Base-by-base conservation (phyloP, 192 early-diverging fungal genomes). In the Chytriomyces hyalinus region DNA sequence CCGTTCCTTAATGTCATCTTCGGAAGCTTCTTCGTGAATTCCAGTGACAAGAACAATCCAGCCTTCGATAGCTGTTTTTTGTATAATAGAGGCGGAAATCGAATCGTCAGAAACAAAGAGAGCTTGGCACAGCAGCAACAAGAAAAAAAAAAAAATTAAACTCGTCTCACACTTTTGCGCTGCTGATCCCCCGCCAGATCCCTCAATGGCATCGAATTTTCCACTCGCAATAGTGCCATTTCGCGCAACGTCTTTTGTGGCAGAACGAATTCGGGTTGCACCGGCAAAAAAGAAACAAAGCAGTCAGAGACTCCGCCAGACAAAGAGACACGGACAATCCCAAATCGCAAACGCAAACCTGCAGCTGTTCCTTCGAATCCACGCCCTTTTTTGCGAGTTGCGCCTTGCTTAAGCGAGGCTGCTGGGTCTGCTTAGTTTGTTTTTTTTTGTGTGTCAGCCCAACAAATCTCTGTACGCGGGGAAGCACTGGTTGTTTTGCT, bases 41-140 rank as follows among this genome's bases (percentile, higher is more conserved):
- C 94, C 94, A 0, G 94, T 95, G 9, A 94, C 91, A n/a, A 98
- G 80, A 5, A 98, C 81, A 49, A 98, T 95, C 97, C 97, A 98
- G 46, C 97, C 97, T 78, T 98, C 97, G 28, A 97, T 87, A 5
- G 92, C 86, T 87, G 60, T 49, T 36, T 68, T 20, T 28, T 11
- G 10, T 44, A 24, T 36, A 24, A 7, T 50, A 49, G 43, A 15
- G 59, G 9, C 0, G 7, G 28, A 7, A 60, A 49, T 36, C 5
- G 44, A 36, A 36, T 36, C 36, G 36, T 36, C 36, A 36, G 36
- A 4, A 36, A 36, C 1, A 36, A 36, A 36, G 36, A 36, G 3
- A 2, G 36, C 36, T 36, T 36, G 22, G 13, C 47, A 3, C 44
- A 13, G 5, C 45, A 53, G 20, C 50, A 6, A 15, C 15, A 50